Evolutionary conservation across 2,329 filamentous ascomycete species (phyloP), one percentile per base, ranked within the genome.

Genomic region (Xylariaceae sp.): DNA sequence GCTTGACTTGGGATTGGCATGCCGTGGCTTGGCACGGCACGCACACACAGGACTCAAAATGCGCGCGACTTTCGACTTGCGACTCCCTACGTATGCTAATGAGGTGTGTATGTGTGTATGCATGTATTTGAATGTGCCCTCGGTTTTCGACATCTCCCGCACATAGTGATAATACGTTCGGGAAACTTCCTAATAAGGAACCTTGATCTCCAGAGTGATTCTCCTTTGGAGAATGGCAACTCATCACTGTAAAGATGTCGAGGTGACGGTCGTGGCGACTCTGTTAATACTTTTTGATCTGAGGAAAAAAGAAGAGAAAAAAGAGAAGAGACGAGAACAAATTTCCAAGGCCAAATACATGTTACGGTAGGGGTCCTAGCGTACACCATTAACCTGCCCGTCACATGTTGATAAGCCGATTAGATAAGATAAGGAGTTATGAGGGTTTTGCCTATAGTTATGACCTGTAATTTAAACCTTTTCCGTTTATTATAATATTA

Each of bases 121-220:
- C 47, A 48, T 21, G 44, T 40, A 40, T 43, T 48, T 51, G 56
- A 61, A 70, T 65, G 80, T 85, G 76, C 83, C 77, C 82, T 82
- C 81, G 75, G 79, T 83, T 67, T 78, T 83, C 82, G 81, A 81
- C 83, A 82, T 83, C 77, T 75, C 77, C 73, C 77, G 77, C 78
- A 76, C 79, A 79, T 75, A 74, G 68, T 74, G 71, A 71, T 67
- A 71, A 73, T 73, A 73, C 72, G 70, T 73, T 72, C 78, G 80
- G 73, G 72, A 84, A 78, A 84, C 81, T 86, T 85, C 83, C 82
- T 85, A 85, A 83, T 80, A 81, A 81, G 82, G 82, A 70, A 74
- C 9, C 73, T 81, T 76, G 61, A 72, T 85, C 81, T 85, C 76
- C 81, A 82, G 81, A 84, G 78, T 74, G 68, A 72, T 79, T 78